Conservation (phyloP, 106 monocot species). For the Iris macrosiphon region DNA sequence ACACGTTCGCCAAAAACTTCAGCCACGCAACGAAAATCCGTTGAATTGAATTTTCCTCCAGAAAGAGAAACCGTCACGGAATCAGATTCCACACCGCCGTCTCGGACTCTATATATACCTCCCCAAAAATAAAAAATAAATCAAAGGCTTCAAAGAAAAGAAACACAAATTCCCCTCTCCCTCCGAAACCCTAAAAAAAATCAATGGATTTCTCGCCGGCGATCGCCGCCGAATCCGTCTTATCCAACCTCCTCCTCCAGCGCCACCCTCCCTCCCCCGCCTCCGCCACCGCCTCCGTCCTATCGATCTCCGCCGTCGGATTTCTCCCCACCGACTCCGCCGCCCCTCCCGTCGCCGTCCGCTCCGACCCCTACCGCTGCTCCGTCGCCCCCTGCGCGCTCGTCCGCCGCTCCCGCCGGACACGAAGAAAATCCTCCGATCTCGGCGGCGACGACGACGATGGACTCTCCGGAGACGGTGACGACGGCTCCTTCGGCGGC, state of each 20-base stretch:
- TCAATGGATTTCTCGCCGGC: conserved; percentile 36
- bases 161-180: not conserved
- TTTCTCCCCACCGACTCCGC: conserved; percentile 20
- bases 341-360: conserved; percentile 17
- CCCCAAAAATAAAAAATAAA: not conserved
- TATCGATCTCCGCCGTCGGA: conserved; percentile 16
- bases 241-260: conserved; percentile 15
- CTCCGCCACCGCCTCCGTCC: conserved; percentile 15
- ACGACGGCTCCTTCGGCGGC: conserved; percentile 27
- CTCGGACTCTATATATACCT: not conserved
- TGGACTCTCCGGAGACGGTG: conserved; percentile 16
- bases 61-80: too few species aligned
- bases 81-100: too few species aligned
- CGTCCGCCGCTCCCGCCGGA: conserved; percentile 39
- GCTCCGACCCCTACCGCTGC: conserved; percentile 22
- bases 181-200: not conserved
- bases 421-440: conserved; percentile 20
- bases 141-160: too few species aligned
- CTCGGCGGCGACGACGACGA: conserved; percentile 10
- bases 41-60: too few species aligned
- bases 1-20: too few species aligned
- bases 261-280: conserved; percentile 9
- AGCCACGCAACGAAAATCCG: too few species aligned
- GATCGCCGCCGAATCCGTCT: conserved; percentile 13
- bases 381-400: conserved; percentile 35